A percentile compares a stretch with the other conserved stretches of the same genome.
These are phyloP conservation scores for Aspergillus sp. DNA, from an alignment of 2,329 filamentous ascomycete species.

Conservation along the genomic window DNA sequence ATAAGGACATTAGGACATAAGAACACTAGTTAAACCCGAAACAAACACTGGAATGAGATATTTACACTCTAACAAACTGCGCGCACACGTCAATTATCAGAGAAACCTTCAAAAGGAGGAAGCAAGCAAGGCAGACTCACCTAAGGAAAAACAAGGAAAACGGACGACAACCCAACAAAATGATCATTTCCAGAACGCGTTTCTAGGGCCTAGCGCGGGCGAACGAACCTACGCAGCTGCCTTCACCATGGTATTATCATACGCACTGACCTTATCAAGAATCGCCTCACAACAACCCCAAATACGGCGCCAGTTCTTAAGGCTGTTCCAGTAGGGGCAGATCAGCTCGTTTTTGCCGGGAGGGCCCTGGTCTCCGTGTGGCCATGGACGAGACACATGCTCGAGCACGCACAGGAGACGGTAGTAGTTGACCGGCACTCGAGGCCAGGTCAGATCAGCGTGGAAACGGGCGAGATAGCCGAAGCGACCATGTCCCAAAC, in stretches of 20 bases:
- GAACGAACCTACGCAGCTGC: too few species aligned
- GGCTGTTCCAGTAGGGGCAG: neutral
- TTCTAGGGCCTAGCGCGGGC: too few species aligned
- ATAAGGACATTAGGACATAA: neutral
- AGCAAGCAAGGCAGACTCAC: neutral
- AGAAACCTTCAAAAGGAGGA: too few species aligned
- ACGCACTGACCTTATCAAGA: neutral
- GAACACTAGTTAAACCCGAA: too few species aligned
- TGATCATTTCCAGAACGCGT: too few species aligned
- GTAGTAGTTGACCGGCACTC: neutral
- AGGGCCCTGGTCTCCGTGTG: too few species aligned
- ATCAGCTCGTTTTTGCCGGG: too few species aligned
- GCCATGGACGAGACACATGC: neutral
- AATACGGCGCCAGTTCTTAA: conserved; percentile 4
- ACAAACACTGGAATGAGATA: too few species aligned
- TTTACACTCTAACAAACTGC: too few species aligned
- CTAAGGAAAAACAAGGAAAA: neutral
- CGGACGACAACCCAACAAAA: too few species aligned
- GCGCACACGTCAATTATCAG: too few species aligned
- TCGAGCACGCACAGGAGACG: neutral
- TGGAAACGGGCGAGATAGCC: too few species aligned
- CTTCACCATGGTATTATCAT: neutral
- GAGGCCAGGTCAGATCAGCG: neutral
- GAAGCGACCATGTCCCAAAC: neutral
- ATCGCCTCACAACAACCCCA: conserved; percentile 8